These are phyloP conservation scores for Chimonanthus praecox DNA, from an alignment of 164 flowering plant genomes.

Conservation along the genomic window DNA sequence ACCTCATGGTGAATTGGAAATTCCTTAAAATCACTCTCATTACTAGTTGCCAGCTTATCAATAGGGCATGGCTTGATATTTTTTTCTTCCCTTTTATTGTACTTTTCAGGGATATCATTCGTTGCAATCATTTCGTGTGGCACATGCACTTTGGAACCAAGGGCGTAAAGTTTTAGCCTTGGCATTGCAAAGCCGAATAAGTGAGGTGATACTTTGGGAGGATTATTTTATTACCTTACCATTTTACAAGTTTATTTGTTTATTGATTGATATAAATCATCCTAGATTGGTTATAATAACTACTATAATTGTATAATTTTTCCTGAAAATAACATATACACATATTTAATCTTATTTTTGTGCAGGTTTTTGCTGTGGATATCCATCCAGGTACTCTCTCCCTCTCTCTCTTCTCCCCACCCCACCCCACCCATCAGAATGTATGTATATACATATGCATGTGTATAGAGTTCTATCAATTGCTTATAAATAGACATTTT, in stretches of 20 bases:
- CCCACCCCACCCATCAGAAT: too few species aligned
- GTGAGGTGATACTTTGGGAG: constrained; percentile 50
- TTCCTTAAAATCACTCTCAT: not conserved
- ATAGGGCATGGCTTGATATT: not conserved
- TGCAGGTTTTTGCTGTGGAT: constrained; percentile 81
- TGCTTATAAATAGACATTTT: too few species aligned
- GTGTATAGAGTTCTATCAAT: too few species aligned
- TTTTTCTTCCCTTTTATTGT: too few species aligned
- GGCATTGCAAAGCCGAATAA: constrained; percentile 77
- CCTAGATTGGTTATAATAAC: not conserved
- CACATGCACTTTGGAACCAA: constrained; percentile 73
- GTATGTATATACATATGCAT: too few species aligned
- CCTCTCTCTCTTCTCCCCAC: not conserved
- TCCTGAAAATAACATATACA: not conserved
- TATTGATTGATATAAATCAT: not conserved
- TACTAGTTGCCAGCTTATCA: not conserved
- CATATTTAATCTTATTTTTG: not conserved
- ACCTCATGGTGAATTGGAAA: not conserved
- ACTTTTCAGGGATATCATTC: constrained; percentile 66
- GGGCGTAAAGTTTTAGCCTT: constrained; percentile 74
- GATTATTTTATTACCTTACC: not conserved
- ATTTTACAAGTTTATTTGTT: not conserved
- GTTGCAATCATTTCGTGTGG: constrained; percentile 71
- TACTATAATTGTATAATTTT: not conserved
- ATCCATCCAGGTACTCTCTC: constrained; percentile 73